These are phyloP conservation scores for Venturia nashicola DNA, from an alignment of 2,329 filamentous ascomycete genomes.

Conservation along the genomic window DNA sequence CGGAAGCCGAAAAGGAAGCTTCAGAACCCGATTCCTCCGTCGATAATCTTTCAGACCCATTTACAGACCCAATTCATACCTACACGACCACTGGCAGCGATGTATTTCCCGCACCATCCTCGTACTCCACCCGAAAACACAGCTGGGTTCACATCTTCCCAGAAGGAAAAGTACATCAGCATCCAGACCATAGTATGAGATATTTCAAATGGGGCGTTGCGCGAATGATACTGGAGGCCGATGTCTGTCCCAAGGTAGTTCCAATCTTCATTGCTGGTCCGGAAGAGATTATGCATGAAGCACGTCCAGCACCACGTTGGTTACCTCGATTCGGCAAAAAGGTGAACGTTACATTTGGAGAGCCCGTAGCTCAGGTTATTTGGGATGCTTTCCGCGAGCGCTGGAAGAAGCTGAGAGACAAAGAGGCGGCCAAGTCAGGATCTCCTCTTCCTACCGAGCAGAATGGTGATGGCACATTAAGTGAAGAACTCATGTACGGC, in stretches of 20 bases:
- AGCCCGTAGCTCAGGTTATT: constrained; percentile 55
- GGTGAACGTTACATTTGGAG: constrained; percentile 66
- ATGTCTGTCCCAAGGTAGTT: constrained; percentile 76
- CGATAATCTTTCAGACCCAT: constrained; percentile 37
- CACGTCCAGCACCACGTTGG: constrained; percentile 65
- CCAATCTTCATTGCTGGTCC: constrained; percentile 93
- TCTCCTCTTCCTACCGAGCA: constrained; percentile 21
- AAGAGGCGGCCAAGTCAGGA: constrained; percentile 33
- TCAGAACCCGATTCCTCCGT: background rate
- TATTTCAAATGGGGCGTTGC: constrained; percentile 99
- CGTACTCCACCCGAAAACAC: constrained; percentile 55
- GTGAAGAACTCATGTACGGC: constrained; percentile 52
- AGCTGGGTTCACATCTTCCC: constrained; percentile 94
- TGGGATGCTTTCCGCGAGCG: constrained; percentile 66
- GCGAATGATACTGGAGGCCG: constrained; percentile 77
- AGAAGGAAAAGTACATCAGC: constrained; percentile 88
- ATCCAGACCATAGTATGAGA: constrained; percentile 63
- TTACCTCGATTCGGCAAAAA: constrained; percentile 62
- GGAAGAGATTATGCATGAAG: constrained; percentile 79
- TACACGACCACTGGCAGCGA: constrained; percentile 59
- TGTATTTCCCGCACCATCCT: constrained; percentile 57
- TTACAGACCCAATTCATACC: constrained; percentile 37
- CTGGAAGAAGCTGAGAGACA: constrained; percentile 58
- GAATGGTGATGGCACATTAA: constrained; percentile 26
- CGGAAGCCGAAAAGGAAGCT: background rate